A percentile compares a stretch with the other conserved stretches of the same genome.
These are phyloP conservation scores for Elaeis oleifera DNA, from an alignment of 202 grass and related monocot genomes.

Conservation along the genomic window DNA sequence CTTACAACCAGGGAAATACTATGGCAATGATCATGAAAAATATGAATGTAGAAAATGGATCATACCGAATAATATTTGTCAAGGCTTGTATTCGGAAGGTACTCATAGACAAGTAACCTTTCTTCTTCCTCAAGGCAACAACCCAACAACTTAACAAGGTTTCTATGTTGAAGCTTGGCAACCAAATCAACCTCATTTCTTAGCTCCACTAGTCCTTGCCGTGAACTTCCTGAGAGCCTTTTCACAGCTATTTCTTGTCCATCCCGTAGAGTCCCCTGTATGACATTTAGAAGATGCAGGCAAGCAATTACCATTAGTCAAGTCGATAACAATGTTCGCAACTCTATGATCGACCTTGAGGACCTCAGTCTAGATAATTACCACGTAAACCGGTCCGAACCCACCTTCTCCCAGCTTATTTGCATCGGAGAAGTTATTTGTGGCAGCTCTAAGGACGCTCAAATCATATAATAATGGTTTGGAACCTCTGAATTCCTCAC, in stretches of 20 bases:
- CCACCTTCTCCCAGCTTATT: slow-evolving; percentile 56
- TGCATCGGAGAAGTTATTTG: slow-evolving; percentile 34
- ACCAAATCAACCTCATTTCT: slow-evolving; percentile 36
- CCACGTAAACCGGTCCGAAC: slow-evolving; percentile 60
- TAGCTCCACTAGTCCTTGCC: slow-evolving; percentile 28
- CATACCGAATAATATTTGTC: slow-evolving; percentile 25
- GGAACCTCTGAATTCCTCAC: background rate
- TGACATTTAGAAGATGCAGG: background rate
- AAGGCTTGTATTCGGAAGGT: slow-evolving; percentile 43
- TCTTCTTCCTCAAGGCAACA: slow-evolving; percentile 35
- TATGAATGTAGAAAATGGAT: background rate
- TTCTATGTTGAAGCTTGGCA: slow-evolving; percentile 56
- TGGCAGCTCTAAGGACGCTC: slow-evolving; percentile 33
- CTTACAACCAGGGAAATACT: too few species aligned
- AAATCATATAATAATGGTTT: slow-evolving; percentile 36
- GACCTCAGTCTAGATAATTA: background rate
- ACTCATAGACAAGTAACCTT: slow-evolving; percentile 45
- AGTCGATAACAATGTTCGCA: background rate
- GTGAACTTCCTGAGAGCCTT: slow-evolving; percentile 28
- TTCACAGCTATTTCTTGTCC: slow-evolving; percentile 63
- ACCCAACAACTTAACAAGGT: slow-evolving; percentile 50
- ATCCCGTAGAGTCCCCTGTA: slow-evolving; percentile 33
- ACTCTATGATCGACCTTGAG: background rate
- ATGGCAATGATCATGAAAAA: too few species aligned
- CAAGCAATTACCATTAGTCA: background rate